These are phyloP conservation scores for Penicillium sp. DNA, from an alignment of 2,329 filamentous ascomycete genomes.

Conservation along the genomic window DNA sequence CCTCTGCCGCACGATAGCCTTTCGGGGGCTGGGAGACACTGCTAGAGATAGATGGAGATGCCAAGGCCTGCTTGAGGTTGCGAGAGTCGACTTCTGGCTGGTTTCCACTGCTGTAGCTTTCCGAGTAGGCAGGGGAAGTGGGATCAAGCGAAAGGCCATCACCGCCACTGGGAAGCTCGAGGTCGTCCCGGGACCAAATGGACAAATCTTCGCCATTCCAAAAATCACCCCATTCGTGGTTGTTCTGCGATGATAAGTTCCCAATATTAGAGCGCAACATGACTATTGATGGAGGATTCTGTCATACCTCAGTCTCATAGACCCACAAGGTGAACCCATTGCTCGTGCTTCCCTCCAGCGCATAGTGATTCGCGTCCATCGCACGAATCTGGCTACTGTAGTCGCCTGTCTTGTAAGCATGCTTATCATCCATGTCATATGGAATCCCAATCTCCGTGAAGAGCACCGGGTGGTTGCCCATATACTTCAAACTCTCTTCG, in stretches of 20 bases:
- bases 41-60: conserved; percentile 60
- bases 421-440: conserved; percentile 97
- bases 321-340: conserved; percentile 91
- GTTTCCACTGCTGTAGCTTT: conserved; percentile 51
- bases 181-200: conserved; percentile 85
- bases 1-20: conserved; percentile 88
- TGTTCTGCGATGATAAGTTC: conserved; percentile 61
- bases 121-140: conserved; percentile 58
- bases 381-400: conserved; percentile 91
- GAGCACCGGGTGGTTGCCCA: conserved; percentile 85
- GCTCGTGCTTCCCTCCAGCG: conserved; percentile 78
- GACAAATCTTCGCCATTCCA: conserved; percentile 99
- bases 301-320: conserved; percentile 70
- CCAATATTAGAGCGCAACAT: background rate
- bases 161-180: conserved; percentile 51
- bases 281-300: background rate
- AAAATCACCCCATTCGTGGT: conserved; percentile 84
- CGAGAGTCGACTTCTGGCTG: conserved; percentile 66
- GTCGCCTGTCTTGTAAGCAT: conserved; percentile 93
- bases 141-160: conserved; percentile 37
- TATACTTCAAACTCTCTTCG: conserved; percentile 84
- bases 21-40: conserved; percentile 58
- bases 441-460: conserved; percentile 97
- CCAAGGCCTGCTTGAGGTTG: conserved; percentile 76
- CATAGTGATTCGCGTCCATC: conserved; percentile 95